Conservation (phyloP, 495 filamentous ascomycete species). For the Neurospora sp. region DNA sequence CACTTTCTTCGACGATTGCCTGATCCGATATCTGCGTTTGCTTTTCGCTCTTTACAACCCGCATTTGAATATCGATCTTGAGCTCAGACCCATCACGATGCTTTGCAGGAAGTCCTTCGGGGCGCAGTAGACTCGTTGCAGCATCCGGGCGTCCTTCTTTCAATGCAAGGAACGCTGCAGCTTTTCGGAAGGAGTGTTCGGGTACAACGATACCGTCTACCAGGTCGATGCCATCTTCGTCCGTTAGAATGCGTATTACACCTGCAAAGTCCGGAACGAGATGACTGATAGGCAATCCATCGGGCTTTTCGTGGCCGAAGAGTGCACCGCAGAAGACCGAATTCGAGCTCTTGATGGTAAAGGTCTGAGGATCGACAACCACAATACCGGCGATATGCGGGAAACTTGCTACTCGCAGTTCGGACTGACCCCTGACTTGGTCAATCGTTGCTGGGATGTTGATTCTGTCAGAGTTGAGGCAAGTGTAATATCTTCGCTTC, state of each 20-base stretch:
- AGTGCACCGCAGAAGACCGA: slow-evolving; percentile 86
- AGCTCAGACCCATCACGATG: slow-evolving; percentile 87
- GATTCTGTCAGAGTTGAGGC: slow-evolving; percentile 58
- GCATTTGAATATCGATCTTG: slow-evolving; percentile 89
- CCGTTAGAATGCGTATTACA: slow-evolving; percentile 65
- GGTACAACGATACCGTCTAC: slow-evolving; percentile 94
- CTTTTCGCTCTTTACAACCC: slow-evolving; percentile 82
- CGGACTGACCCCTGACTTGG: slow-evolving; percentile 48
- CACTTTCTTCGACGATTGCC: slow-evolving; percentile 36
- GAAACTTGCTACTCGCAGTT: slow-evolving; percentile 79
- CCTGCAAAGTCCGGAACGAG: slow-evolving; percentile 83
- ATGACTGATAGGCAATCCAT: slow-evolving; percentile 66
- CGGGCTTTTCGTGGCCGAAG: slow-evolving; percentile 76
- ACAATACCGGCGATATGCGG: slow-evolving; percentile 96
- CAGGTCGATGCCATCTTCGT: slow-evolving; percentile 74
- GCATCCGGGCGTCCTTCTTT: slow-evolving; percentile 71
- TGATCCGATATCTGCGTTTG: slow-evolving; percentile 31
- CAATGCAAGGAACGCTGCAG: slow-evolving; percentile 69
- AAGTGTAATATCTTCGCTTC: slow-evolving; percentile 69
- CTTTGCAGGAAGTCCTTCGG: slow-evolving; percentile 70
- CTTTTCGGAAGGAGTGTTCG: slow-evolving; percentile 88
- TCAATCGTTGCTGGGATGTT: slow-evolving; percentile 73
- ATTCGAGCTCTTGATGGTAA: slow-evolving; percentile 84
- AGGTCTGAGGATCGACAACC: slow-evolving; percentile 64
- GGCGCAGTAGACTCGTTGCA: slow-evolving; percentile 63